Evolutionary conservation across 2,329 filamentous ascomycete species (phyloP), one percentile per base, ranked within the genome.

Genomic region (Fusarium aywerte): DNA sequence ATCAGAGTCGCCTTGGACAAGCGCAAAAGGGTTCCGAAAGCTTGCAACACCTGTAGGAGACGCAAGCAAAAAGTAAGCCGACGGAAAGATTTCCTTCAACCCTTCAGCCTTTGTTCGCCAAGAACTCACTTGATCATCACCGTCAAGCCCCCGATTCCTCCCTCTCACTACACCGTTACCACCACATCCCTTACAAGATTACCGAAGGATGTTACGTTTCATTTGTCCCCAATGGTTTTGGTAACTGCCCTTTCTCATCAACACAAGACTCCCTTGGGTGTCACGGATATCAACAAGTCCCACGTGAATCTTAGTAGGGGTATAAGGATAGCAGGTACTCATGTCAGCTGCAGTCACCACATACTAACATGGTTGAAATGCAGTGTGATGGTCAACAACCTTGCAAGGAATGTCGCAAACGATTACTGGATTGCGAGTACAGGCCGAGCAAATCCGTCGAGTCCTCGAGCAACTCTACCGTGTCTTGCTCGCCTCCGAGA

Each of bases 11-110:
- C 84, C 31, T 81, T 83, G 68, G 85, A 89, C 66, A 86, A 88
- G 76, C 83, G 88, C 67, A 85, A 87, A 77, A 84, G 88, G 70
- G 90, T 84, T 50, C 85, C 85, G 25, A 84, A 87, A 69, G 88
- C 88, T 38, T 90, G 88, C 75, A 85, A 89, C 66, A 85, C 81
- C 65, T 90, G 88, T 79, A 90, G 89, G 77, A 82, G 83, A 61
- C 83, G 88, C 64, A 90, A 90, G 76, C 88, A 90, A 78, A 90
- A 90, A 82, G 88, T 88, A 73, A 81, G 84, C 42, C 16, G 4
- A 9, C 25, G n/a, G 16, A 42, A 40, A 27, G 21, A 20, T 29
- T 13, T 43, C 12, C 13, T 48, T 32, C 20, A 9, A 16, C 10
- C n/a, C 18, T 31, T 25, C 16, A 27, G 31, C 9, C 31, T 13